These are phyloP conservation scores for Russula vinacea DNA, from an alignment of 768 basidiomycete species.

Conservation along the genomic window DNA sequence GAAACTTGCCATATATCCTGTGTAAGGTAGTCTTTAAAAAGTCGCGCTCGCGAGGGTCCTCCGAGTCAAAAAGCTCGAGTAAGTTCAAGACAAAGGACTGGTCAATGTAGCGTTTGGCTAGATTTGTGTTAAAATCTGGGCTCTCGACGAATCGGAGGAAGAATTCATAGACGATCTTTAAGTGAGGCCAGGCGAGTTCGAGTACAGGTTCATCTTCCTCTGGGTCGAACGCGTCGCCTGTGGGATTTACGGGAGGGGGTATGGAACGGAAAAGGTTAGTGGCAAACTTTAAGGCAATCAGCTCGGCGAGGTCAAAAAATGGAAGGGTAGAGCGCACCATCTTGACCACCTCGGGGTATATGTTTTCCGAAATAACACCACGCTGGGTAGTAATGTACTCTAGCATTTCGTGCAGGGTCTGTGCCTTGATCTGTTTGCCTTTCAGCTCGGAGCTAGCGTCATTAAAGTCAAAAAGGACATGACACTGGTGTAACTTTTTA, in stretches of 20 bases:
- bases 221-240: conserved; percentile 97
- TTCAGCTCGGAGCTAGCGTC: conserved; percentile 93
- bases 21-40: conserved; percentile 99
- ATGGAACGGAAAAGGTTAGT: conserved; percentile 99
- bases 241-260: conserved; percentile 98
- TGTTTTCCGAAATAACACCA: conserved; percentile 90
- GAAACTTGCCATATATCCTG: conserved; percentile 99
- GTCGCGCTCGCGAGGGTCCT: conserved; percentile 98
- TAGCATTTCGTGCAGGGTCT: conserved; percentile 96
- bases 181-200: conserved; percentile 98
- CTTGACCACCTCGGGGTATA: conserved; percentile 98
- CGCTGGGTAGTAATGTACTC: conserved; percentile 98
- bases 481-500: conserved; percentile 93
- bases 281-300: conserved; percentile 64
- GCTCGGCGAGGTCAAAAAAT: conserved; percentile 13
- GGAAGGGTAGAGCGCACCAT: conserved; percentile 63
- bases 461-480: conserved; percentile 97
- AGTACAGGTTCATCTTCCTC: conserved; percentile 99
- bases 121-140: conserved; percentile 96
- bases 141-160: conserved; percentile 98
- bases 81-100: conserved; percentile 94
- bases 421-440: conserved; percentile 98
- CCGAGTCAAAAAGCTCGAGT: conserved; percentile 96
- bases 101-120: conserved; percentile 97
- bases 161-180: conserved; percentile 99